phyloP scores from a whole-genome alignment of 371 early-diverging fungal genomes.

The Actinomortierella wolfii region DNA sequence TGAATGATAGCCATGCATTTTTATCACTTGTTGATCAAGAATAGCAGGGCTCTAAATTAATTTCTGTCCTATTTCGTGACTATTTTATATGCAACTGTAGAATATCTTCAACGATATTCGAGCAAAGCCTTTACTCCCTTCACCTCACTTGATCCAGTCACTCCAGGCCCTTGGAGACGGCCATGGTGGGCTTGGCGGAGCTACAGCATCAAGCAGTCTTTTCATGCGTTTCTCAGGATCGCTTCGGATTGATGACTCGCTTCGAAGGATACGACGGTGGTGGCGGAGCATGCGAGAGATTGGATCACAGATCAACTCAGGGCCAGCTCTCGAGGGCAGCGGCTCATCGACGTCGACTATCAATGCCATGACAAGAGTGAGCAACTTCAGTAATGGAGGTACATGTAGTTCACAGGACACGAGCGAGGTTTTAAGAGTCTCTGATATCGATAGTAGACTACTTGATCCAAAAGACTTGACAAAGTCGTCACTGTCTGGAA shows the following conservation, averaged over 20 bases:
- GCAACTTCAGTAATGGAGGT: no score
- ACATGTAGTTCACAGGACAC: no score
- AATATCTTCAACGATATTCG: slow-evolving; percentile 42
- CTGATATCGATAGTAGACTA: no score
- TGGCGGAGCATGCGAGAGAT: slow-evolving; percentile 21
- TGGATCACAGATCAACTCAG: no score
- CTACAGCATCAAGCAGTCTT: neutral
- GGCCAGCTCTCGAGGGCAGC: no score
- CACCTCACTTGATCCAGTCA: slow-evolving; percentile 34
- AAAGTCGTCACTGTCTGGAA: no score
- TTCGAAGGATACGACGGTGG: slow-evolving; percentile 18
- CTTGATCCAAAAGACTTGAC: no score
- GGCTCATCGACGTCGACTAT: no score
- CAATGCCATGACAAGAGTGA: no score
- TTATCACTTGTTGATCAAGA: neutral
- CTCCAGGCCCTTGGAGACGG: slow-evolving; percentile 2
- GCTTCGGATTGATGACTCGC: slow-evolving; percentile 13
- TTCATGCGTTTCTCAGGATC: slow-evolving; percentile 14
- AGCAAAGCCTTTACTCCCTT: slow-evolving; percentile 31
- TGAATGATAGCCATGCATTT: neutral
- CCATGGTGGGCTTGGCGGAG: neutral
- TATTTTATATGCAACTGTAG: slow-evolving; percentile 12
- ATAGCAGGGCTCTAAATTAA: no score
- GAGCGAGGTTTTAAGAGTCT: no score
- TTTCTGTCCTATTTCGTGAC: no score